Conservation (phyloP, 495 filamentous ascomycete genomes). For the Hyaloscypha hepaticicola region DNA sequence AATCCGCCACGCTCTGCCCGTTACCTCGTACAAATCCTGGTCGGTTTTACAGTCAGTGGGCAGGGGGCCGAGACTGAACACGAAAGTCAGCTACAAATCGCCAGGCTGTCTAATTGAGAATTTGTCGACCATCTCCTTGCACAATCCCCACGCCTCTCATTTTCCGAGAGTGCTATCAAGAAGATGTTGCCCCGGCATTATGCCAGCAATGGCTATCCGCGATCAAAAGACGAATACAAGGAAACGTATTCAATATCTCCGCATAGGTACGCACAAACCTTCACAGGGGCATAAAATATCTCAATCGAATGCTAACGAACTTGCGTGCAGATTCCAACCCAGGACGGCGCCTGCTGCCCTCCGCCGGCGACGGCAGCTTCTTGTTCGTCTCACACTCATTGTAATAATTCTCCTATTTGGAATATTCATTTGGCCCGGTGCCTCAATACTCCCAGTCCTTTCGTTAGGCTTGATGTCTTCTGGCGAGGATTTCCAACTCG, state of each 20-base stretch:
- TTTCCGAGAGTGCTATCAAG: constrained; percentile 13
- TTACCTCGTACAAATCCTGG: constrained; percentile 17
- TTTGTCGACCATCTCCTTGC: constrained; percentile 7
- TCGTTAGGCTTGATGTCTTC: constrained; percentile 71
- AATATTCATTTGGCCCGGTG: constrained; percentile 64
- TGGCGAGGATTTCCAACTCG: constrained; percentile 71
- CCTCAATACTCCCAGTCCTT: constrained; percentile 67
- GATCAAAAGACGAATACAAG: constrained; percentile 47
- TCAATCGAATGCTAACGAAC: constrained; percentile 13
- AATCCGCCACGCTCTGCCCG: background rate
- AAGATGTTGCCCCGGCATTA: constrained; percentile 60
- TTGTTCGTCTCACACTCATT: constrained; percentile 61
- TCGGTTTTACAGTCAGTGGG: constrained; percentile 16
- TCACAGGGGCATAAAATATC: background rate
- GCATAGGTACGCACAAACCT: constrained; percentile 62
- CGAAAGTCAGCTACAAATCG: constrained; percentile 22
- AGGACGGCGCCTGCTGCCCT: constrained; percentile 68
- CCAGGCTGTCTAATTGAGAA: constrained; percentile 16
- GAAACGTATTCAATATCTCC: constrained; percentile 81
- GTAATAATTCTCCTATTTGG: constrained; percentile 53
- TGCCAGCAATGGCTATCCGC: constrained; percentile 68
- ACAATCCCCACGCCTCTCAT: background rate
- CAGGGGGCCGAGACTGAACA: constrained; percentile 28
- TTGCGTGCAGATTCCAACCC: constrained; percentile 72
- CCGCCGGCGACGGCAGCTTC: constrained; percentile 70